A percentile compares a stretch with the other conserved stretches of the same genome.
Evolutionary conservation across 495 filamentous ascomycete species (phyloP).

Genomic region (Daldinia decipiens): DNA sequence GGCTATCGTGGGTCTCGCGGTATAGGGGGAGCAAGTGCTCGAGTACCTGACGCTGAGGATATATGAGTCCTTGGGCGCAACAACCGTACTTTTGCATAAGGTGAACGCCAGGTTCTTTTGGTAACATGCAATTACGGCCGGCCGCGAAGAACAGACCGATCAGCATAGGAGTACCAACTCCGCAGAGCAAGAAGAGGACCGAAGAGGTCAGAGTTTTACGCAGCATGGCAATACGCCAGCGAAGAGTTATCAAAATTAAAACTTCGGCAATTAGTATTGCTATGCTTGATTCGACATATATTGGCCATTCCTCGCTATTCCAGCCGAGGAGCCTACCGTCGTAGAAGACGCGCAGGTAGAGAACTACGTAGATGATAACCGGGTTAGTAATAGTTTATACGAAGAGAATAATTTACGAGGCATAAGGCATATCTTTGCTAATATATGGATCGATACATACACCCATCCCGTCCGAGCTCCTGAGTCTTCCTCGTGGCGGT

Average conservation of each 20-base stretch:
- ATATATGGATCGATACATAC: constrained; percentile 11
- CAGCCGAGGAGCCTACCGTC: constrained; percentile 65
- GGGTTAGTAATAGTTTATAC: constrained; percentile 4
- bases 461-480: constrained; percentile 47
- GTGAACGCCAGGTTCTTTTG: constrained; percentile 31
- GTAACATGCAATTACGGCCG: constrained; percentile 48
- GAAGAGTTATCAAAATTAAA: constrained; percentile 15
- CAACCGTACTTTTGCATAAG: constrained; percentile 64
- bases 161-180: constrained; percentile 43
- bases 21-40: constrained; percentile 58
- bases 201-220: constrained; percentile 23
- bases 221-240: constrained; percentile 10
- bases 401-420: not conserved
- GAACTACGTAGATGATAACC: constrained; percentile 28
- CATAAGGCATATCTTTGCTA: too few relatives aligned
- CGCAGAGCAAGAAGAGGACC: constrained; percentile 34
- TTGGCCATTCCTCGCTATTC: constrained; percentile 63
- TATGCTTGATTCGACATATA: constrained; percentile 54
- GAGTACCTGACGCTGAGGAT: constrained; percentile 49
- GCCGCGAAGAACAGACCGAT: constrained; percentile 53
- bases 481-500: constrained; percentile 45
- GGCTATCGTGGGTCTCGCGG: constrained; percentile 43
- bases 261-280: constrained; percentile 31
- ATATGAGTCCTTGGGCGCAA: constrained; percentile 52
- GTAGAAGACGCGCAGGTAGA: constrained; percentile 68